A percentile compares a stretch with the other conserved stretches of the same genome.
These are phyloP conservation scores for Acanthochlamys bracteata DNA, from an alignment of 106 monocot species.

Conservation along the genomic window DNA sequence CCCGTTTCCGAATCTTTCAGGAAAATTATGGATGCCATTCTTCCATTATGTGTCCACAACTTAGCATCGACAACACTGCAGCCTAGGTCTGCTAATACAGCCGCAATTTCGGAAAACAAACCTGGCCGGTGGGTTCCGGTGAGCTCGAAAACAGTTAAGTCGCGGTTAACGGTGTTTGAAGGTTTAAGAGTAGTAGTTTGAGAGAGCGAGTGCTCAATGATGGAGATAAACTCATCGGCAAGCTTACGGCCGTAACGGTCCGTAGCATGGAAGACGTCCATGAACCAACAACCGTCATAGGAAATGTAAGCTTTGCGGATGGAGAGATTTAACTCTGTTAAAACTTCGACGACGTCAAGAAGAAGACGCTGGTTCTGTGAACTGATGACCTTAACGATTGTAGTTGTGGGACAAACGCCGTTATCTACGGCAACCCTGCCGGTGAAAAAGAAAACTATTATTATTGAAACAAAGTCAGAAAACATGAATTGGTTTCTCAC, in stretches of 20 bases:
- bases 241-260: conserved; percentile 17
- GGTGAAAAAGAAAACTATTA: background rate
- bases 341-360: conserved; percentile 12
- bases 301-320: conserved; percentile 17
- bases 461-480: background rate
- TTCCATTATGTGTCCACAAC: conserved; percentile 55
- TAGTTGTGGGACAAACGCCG: conserved; percentile 9
- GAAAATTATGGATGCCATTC: conserved; percentile 40
- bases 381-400: conserved; percentile 16
- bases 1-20: conserved; percentile 22
- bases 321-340: conserved; percentile 18
- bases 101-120: conserved; percentile 54
- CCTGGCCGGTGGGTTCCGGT: conserved; percentile 51
- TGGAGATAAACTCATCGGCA: conserved; percentile 13
- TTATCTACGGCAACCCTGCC: conserved; percentile 14
- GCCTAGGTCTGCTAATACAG: conserved; percentile 45
- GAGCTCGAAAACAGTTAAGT: conserved; percentile 36
- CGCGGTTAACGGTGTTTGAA: no score
- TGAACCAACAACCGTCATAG: conserved; percentile 14
- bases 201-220: conserved; percentile 9
- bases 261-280: conserved; percentile 19
- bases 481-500: no score
- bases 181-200: background rate
- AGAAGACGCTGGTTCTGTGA: conserved; percentile 8
- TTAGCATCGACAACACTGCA: conserved; percentile 38